A percentile compares a stretch with the other conserved stretches of the same genome.
Conservation (phyloP, 2,329 filamentous ascomycete genomes). For the Aspergillus calidoustus region DNA sequence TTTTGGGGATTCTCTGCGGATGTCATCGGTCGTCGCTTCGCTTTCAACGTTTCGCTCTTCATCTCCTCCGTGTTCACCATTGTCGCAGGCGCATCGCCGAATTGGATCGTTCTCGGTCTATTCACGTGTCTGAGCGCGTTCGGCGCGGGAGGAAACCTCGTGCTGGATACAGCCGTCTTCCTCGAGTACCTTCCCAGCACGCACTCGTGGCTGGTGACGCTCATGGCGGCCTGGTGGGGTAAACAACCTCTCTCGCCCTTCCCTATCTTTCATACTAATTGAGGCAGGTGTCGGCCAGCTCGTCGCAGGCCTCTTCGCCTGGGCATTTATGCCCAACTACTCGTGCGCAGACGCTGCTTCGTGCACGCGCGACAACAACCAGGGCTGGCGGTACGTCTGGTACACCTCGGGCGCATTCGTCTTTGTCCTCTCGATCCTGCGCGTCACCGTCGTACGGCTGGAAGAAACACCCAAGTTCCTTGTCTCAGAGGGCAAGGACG, state of each 20-base stretch:
- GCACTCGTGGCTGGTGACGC: constrained; percentile 71
- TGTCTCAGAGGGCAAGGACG: constrained; percentile 71
- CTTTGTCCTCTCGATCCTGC: constrained; percentile 72
- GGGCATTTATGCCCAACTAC: constrained; percentile 74
- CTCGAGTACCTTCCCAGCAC: constrained; percentile 78
- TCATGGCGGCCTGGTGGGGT: constrained; percentile 80
- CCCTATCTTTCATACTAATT: neutral
- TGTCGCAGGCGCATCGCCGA: constrained; percentile 67
- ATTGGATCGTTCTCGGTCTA: constrained; percentile 58
- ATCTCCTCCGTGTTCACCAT: constrained; percentile 78
- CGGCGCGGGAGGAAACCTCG: constrained; percentile 72
- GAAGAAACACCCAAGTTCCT: constrained; percentile 86
- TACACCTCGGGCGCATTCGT: constrained; percentile 72
- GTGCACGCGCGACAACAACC: constrained; percentile 57
- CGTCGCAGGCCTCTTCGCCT: constrained; percentile 57
- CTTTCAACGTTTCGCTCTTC: constrained; percentile 79
- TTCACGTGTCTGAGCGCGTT: constrained; percentile 23
- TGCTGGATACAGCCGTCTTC: constrained; percentile 81
- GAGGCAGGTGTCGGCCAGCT: constrained; percentile 59
- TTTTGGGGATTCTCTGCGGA: constrained; percentile 82
- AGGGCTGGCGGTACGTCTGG: constrained; percentile 75
- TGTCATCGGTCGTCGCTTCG: constrained; percentile 73
- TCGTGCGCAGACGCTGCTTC: constrained; percentile 49
- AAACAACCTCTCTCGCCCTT: neutral
- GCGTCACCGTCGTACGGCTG: constrained; percentile 76